These are phyloP conservation scores for Sclerotinia sclerotiorum DNA, from an alignment of 2,329 filamentous ascomycete species.

Conservation along the genomic window DNA sequence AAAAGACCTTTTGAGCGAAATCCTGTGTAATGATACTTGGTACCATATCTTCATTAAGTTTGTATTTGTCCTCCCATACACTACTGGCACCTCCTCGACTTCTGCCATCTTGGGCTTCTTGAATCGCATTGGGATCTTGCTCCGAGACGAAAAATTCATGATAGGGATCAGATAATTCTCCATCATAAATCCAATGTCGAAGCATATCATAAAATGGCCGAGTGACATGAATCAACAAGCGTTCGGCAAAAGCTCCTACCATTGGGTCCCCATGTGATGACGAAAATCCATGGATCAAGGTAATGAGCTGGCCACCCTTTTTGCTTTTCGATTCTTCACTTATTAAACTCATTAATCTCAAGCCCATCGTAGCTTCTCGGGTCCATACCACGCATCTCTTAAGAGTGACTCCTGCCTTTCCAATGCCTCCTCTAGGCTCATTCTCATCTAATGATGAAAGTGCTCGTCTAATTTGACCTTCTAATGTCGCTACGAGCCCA, in stretches of 20 bases:
- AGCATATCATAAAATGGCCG: conserved; percentile 96
- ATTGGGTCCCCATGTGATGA: conserved; percentile 94
- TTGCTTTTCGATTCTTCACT: conserved; percentile 84
- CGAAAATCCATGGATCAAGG: conserved; percentile 89
- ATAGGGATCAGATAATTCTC: conserved; percentile 94
- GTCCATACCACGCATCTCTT: conserved; percentile 98
- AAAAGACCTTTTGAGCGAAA: conserved; percentile 92
- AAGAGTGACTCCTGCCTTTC: conserved; percentile 86
- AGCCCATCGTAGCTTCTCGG: conserved; percentile 90
- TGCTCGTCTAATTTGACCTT: conserved; percentile 85
- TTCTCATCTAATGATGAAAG: conserved; percentile 70
- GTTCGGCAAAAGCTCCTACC: conserved; percentile 88
- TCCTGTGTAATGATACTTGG: conserved; percentile 91
- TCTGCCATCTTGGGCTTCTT: conserved; percentile 48
- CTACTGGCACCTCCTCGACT: conserved; percentile 70
- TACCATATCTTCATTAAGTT: conserved; percentile 79
- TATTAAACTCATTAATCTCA: conserved; percentile 90
- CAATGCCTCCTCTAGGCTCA: conserved; percentile 67
- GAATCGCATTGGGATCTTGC: conserved; percentile 57
- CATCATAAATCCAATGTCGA: conserved; percentile 96
- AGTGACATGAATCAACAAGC: conserved; percentile 81
- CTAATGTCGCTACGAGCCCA: conserved; percentile 84
- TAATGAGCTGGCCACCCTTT: conserved; percentile 89
- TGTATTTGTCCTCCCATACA: conserved; percentile 98
- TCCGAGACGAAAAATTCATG: conserved; percentile 93